Conservation (phyloP, 352 stramenopile genomes). For the Pythium graminicola region DNA sequence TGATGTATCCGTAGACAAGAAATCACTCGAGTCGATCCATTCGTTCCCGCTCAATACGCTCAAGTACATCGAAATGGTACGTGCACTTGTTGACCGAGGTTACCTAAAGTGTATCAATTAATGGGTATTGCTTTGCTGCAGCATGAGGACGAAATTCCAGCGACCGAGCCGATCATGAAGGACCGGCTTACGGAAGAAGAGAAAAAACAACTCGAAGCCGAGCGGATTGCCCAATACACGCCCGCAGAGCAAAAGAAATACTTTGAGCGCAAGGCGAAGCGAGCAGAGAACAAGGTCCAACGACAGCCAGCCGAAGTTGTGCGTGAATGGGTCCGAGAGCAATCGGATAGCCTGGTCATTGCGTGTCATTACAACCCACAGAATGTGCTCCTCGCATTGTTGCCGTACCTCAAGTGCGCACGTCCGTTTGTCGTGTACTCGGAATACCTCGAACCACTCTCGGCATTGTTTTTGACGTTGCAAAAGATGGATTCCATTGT, state of each 20-base stretch:
- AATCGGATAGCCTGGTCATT: conserved; percentile 87
- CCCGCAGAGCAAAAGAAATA: conserved; percentile 72
- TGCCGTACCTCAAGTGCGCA: conserved; percentile 87
- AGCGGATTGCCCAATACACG: conserved; percentile 80
- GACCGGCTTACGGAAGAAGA: conserved; percentile 58
- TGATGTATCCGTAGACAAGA: conserved; percentile 40
- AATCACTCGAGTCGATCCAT: conserved; percentile 65
- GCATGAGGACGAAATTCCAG: conserved; percentile 48
- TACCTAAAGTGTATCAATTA: not conserved
- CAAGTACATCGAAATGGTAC: conserved; percentile 29
- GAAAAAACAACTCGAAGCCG: conserved; percentile 48
- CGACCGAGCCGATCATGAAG: conserved; percentile 33
- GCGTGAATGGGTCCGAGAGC: conserved; percentile 56
- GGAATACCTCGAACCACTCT: conserved; percentile 91
- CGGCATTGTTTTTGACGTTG: conserved; percentile 83
- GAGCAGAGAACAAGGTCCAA: conserved; percentile 68
- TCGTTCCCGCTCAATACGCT: conserved; percentile 68
- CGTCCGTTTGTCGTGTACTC: conserved; percentile 95
- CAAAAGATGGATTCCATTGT: conserved; percentile 89
- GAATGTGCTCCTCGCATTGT: conserved; percentile 71
- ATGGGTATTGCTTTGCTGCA: conserved; percentile 6
- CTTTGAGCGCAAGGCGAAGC: conserved; percentile 70
- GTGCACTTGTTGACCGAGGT: not conserved
- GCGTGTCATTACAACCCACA: conserved; percentile 88
- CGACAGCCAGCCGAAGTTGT: conserved; percentile 62